Evolutionary conservation across 192 early-diverging fungal genomes (phyloP).

Genomic region (Coemansia sp.): DNA sequence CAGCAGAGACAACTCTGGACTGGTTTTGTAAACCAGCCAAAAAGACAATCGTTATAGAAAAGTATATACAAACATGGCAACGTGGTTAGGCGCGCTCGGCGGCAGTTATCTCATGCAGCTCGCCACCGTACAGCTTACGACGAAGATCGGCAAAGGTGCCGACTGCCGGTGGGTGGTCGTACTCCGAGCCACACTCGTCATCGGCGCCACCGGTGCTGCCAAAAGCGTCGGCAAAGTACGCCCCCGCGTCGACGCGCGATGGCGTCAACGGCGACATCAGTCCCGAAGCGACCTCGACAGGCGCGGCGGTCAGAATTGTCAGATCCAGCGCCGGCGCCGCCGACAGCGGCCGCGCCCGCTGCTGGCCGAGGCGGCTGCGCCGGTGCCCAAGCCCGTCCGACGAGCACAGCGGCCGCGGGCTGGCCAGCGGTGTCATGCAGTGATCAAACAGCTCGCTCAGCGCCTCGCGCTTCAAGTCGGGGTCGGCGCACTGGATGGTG

Average conservation of each 20-base stretch:
- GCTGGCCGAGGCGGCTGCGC: neutral
- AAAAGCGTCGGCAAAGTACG: constrained; percentile 7
- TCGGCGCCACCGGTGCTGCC: constrained; percentile 4
- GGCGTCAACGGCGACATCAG: constrained; percentile 14
- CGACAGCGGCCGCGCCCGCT: constrained; percentile 38
- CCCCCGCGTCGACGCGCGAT: neutral
- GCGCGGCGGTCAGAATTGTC: neutral
- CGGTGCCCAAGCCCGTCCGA: neutral
- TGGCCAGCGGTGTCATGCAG: constrained; percentile 43
- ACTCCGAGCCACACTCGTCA: constrained; percentile 16
- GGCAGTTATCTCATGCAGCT: constrained; percentile 14
- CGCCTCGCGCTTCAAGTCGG: constrained; percentile 45
- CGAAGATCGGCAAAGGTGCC: constrained; percentile 49
- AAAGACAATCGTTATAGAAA: too few species aligned
- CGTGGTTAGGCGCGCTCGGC: constrained; percentile 1
- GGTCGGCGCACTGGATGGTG: constrained; percentile 39
- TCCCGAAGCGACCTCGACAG: constrained; percentile 4
- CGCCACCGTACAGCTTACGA: constrained; percentile 44
- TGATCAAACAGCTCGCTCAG: constrained; percentile 52
- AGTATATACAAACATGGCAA: too few species aligned
- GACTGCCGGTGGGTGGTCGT: constrained; percentile 2
- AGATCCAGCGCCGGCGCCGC: constrained; percentile 28
- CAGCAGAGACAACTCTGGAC: too few species aligned
- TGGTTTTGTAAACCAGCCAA: too few species aligned
- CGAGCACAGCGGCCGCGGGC: constrained; percentile 3